Evolutionary conservation across 176 grass and related monocot genomes (phyloP).

Genomic region (Carex pumila): DNA sequence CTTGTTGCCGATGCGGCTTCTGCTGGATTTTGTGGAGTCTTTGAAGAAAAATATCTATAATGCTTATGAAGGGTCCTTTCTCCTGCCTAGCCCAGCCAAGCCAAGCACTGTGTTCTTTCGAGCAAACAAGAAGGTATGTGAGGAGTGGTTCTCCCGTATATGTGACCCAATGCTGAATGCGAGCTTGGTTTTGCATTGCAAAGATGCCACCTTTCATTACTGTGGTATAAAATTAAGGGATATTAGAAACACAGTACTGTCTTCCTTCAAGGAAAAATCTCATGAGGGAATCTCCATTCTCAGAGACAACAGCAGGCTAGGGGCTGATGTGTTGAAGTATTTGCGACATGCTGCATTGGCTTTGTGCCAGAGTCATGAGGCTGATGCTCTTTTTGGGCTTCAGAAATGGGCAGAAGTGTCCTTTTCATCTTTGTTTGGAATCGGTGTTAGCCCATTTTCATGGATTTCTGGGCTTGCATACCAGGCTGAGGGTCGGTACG

Average conservation of each 20-base stretch:
- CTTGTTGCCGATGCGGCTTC: slow-evolving; percentile 77
- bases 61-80: slow-evolving; percentile 95
- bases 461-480: slow-evolving; percentile 88
- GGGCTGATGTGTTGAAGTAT: slow-evolving; percentile 65
- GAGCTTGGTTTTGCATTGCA: slow-evolving; percentile 74
- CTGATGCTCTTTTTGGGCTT: slow-evolving; percentile 80
- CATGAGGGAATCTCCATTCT: slow-evolving; percentile 37
- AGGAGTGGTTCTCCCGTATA: slow-evolving; percentile 99
- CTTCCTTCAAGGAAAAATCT: slow-evolving; percentile 58
- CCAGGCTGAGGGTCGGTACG: slow-evolving; percentile 82
- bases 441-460: slow-evolving; percentile 51
- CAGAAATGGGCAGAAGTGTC: slow-evolving; percentile 61
- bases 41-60: slow-evolving; percentile 97
- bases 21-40: slow-evolving; percentile 90
- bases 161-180: slow-evolving; percentile 97
- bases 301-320: slow-evolving; percentile 49
- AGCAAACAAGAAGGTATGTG: slow-evolving; percentile 93
- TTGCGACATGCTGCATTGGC: slow-evolving; percentile 78
- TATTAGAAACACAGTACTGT: slow-evolving; percentile 51
- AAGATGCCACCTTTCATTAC: slow-evolving; percentile 71
- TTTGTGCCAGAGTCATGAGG: slow-evolving; percentile 73
- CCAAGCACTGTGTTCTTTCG: slow-evolving; percentile 82
- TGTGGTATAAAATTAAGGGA: slow-evolving; percentile 58
- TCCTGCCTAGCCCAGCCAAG: slow-evolving; percentile 57
- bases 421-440: slow-evolving; percentile 64